phyloP scores from a whole-genome alignment of 768 basidiomycete genomes.

The Saitozyma podzolica region DNA sequence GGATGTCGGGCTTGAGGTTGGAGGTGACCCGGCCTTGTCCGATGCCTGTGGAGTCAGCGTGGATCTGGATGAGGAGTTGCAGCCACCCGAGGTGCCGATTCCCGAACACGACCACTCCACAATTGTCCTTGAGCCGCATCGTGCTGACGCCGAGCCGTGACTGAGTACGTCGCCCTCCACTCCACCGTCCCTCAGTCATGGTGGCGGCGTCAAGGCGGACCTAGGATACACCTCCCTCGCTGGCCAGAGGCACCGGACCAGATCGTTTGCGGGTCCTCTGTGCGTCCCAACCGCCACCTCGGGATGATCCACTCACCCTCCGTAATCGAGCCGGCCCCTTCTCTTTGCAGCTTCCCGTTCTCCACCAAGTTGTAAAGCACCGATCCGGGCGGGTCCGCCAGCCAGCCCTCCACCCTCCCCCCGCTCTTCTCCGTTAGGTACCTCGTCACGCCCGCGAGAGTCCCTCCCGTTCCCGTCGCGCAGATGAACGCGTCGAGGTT shows the following conservation, averaged over 20 bases:
- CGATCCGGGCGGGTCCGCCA: conserved; percentile 96
- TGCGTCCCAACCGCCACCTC: no score
- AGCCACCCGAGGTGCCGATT: no score
- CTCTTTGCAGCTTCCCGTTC: conserved; percentile 61
- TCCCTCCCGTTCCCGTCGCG: conserved; percentile 93
- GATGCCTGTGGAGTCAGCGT: conserved; percentile 56
- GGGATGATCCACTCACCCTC: conserved; percentile 42
- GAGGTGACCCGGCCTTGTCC: conserved; percentile 94
- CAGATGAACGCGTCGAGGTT: conserved; percentile 87
- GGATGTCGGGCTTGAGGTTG: conserved; percentile 80
- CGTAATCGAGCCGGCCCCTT: conserved; percentile 52
- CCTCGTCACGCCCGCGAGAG: conserved; percentile 82
- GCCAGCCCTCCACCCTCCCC: conserved; percentile 75
- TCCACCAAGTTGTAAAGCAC: conserved; percentile 79
- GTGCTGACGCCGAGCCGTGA: background rate
- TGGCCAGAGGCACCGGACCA: no score
- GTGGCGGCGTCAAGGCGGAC: no score
- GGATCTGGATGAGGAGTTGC: no score
- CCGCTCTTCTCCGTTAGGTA: conserved; percentile 83
- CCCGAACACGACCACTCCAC: no score
- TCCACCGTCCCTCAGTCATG: no score
- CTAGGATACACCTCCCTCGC: no score
- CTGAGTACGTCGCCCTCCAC: no score
- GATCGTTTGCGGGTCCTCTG: no score
- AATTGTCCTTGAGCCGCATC: background rate